Conservation (phyloP, 2,329 filamentous ascomycete genomes). For the Aspergillus japonicus region DNA sequence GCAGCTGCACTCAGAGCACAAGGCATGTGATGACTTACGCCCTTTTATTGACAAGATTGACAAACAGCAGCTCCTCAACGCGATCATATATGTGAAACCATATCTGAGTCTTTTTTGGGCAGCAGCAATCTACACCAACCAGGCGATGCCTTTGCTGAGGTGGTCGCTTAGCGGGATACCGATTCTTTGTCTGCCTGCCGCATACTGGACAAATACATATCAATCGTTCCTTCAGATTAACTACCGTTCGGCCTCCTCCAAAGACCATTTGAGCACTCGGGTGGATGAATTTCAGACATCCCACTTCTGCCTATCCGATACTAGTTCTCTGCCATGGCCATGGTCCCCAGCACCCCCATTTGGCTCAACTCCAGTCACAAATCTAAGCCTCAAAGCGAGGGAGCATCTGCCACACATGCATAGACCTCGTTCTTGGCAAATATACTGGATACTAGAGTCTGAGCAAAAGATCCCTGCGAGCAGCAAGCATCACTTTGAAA, state of each 20-base stretch:
- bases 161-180: background rate
- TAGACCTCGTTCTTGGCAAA: background rate
- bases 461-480: background rate
- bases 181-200: background rate
- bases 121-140: background rate
- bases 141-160: too few relatives aligned
- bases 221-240: background rate
- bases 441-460: background rate
- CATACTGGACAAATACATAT: background rate
- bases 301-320: background rate
- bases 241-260: background rate
- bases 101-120: slow-evolving; percentile 3
- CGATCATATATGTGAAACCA: background rate
- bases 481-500: background rate
- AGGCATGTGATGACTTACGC: too few relatives aligned
- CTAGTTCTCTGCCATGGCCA: background rate
- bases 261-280: background rate
- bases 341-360: background rate
- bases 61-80: background rate
- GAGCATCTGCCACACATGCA: background rate
- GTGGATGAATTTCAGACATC: background rate
- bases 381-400: background rate
- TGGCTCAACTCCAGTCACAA: background rate
- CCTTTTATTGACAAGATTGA: background rate
- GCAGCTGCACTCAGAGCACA: background rate